These are phyloP conservation scores for Pseudogymnoascus sp. DNA, from an alignment of 2,329 filamentous ascomycete species.

Conservation along the genomic window DNA sequence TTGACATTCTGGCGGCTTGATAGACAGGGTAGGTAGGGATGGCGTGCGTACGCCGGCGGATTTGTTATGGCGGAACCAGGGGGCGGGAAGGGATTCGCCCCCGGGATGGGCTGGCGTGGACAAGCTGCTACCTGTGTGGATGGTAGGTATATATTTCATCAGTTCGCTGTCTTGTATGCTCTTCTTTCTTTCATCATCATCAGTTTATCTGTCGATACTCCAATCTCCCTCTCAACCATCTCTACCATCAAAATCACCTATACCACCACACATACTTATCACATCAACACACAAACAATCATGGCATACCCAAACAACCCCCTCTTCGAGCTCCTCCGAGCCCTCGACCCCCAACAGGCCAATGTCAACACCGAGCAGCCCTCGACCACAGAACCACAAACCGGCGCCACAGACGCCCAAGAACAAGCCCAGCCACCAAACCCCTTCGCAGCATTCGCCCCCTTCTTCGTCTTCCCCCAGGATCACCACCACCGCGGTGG, in stretches of 20 bases:
- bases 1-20: neutral
- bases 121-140: neutral
- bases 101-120: constrained; percentile 2
- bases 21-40: neutral
- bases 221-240: neutral
- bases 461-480: neutral
- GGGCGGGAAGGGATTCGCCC: neutral
- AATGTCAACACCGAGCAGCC: neutral
- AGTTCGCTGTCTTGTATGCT: neutral
- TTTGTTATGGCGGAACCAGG: neutral
- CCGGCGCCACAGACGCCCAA: neutral
- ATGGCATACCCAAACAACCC: constrained; percentile 5
- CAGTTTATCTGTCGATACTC: neutral
- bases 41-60: neutral
- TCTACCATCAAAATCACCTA: neutral
- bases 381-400: neutral
- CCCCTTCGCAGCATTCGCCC: neutral
- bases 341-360: neutral
- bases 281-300: neutral
- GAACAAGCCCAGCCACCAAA: neutral
- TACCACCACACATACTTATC: neutral
- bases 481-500: neutral
- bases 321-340: neutral
- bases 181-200: constrained; percentile 2
- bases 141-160: neutral